Conservation (phyloP, 2,329 filamentous ascomycete genomes). For the Neurospora sp. region DNA sequence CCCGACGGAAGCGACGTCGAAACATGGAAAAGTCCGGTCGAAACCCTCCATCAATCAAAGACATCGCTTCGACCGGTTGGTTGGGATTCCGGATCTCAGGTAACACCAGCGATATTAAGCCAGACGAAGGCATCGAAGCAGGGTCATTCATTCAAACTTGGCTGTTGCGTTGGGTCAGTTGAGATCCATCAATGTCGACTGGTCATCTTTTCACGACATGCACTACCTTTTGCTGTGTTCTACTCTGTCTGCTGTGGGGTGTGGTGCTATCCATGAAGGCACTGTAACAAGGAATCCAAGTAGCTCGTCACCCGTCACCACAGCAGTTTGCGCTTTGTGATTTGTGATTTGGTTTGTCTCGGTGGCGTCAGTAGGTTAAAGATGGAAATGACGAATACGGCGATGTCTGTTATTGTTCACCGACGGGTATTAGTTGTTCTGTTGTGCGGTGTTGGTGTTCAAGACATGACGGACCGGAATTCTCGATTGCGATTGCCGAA, state of each 20-base stretch:
- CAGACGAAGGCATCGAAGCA: too few relatives aligned
- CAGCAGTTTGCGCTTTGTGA: not conserved
- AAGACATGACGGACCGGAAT: not conserved
- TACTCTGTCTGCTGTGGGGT: too few relatives aligned
- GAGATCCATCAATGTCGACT: too few relatives aligned
- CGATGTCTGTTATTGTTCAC: not conserved
- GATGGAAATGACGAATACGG: not conserved
- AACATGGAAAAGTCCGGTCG: not conserved
- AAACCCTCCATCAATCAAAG: not conserved
- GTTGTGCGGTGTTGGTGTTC: not conserved
- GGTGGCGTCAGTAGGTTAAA: not conserved
- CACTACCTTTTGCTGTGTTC: too few relatives aligned
- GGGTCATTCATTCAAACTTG: too few relatives aligned
- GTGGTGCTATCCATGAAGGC: too few relatives aligned
- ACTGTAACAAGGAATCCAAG: too few relatives aligned
- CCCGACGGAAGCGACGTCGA: not conserved
- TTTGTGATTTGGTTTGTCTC: not conserved
- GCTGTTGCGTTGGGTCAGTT: too few relatives aligned
- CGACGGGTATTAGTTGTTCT: not conserved
- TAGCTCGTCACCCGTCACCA: not conserved
- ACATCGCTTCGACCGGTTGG: too few relatives aligned
- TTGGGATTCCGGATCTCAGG: too few relatives aligned
- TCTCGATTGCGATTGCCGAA: not conserved
- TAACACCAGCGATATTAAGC: too few relatives aligned
- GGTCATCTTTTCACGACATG: too few relatives aligned